Percentiles rank a stretch among this genome's conserved stretches.
Evolutionary conservation across 2,329 filamentous ascomycete genomes (phyloP).

Genomic region (Ceratocystis papillata): DNA sequence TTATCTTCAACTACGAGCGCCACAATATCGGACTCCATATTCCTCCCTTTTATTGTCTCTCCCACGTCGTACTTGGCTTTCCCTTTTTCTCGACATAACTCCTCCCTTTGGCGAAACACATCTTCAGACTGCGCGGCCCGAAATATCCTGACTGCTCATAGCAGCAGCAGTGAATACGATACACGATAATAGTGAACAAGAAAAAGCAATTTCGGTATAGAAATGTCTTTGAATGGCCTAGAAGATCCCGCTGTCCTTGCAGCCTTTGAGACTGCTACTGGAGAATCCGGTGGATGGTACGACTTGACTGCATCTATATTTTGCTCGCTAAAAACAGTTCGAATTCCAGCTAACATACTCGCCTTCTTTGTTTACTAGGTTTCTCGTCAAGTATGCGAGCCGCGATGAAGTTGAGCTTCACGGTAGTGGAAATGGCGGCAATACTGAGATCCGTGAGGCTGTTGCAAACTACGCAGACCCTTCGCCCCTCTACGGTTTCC

Average conservation of each 20-base stretch:
- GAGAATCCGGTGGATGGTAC: slow-evolving; percentile 90
- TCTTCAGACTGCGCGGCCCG: slow-evolving; percentile 13
- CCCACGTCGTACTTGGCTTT: neutral
- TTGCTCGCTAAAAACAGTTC: neutral
- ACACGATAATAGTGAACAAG: neutral
- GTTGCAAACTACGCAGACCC: slow-evolving; percentile 71
- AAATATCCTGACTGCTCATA: slow-evolving; percentile 14
- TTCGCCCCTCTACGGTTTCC: slow-evolving; percentile 82
- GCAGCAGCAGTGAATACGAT: slow-evolving; percentile 7
- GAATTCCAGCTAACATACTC: slow-evolving; percentile 15
- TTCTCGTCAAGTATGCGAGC: slow-evolving; percentile 80
- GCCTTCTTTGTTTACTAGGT: slow-evolving; percentile 46
- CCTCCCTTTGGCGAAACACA: slow-evolving; percentile 16
- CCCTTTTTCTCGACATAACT: neutral
- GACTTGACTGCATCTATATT: slow-evolving; percentile 31
- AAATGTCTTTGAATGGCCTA: slow-evolving; percentile 93
- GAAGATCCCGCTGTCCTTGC: slow-evolving; percentile 71
- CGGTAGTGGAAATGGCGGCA: slow-evolving; percentile 65
- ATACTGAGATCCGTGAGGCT: slow-evolving; percentile 68
- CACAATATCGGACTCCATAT: neutral
- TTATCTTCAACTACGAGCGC: slow-evolving; percentile 5
- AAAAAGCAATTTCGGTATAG: neutral
- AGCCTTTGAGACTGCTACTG: slow-evolving; percentile 67
- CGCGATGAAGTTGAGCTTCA: slow-evolving; percentile 80
- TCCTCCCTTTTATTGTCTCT: slow-evolving; percentile 16